A percentile compares a stretch with the other conserved stretches of the same genome.
Evolutionary conservation across 176 grass and related monocot genomes (phyloP).

Genomic region (Carex myosuroides): DNA sequence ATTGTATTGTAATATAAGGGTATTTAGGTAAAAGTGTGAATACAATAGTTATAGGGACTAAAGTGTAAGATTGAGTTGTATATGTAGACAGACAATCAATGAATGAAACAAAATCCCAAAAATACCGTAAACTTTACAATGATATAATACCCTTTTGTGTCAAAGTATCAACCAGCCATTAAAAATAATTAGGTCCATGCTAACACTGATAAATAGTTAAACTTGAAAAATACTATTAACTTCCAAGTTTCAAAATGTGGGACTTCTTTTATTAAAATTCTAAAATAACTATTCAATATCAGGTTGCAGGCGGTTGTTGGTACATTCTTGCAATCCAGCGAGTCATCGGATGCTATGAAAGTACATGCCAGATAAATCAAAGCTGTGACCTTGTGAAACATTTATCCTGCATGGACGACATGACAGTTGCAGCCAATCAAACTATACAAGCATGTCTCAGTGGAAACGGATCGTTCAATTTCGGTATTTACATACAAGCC

Average conservation of each 20-base stretch:
- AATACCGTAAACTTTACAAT: no score
- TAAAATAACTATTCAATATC: constrained; percentile 11
- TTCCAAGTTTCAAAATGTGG: neutral
- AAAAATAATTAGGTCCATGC: neutral
- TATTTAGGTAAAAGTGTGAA: no score
- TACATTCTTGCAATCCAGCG: constrained; percentile 97
- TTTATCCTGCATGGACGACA: constrained; percentile 41
- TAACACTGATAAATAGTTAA: neutral
- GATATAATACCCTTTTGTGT: neutral
- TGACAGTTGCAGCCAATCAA: constrained; percentile 36
- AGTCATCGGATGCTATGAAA: constrained; percentile 57
- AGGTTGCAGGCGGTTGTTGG: constrained; percentile 94
- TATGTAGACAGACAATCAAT: no score
- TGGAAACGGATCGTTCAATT: constrained; percentile 51
- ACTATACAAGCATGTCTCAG: constrained; percentile 52
- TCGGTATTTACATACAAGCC: constrained; percentile 75
- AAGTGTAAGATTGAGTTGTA: no score
- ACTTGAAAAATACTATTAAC: neutral
- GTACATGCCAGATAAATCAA: constrained; percentile 54
- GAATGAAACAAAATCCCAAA: no score
- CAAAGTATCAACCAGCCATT: neutral
- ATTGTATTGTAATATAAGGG: no score
- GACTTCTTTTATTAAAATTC: neutral
- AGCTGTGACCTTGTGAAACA: constrained; percentile 54
- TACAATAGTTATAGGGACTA: no score